Base-by-base conservation (phyloP, 257 asterid genomes). In the Primulina huaijiensis region DNA sequence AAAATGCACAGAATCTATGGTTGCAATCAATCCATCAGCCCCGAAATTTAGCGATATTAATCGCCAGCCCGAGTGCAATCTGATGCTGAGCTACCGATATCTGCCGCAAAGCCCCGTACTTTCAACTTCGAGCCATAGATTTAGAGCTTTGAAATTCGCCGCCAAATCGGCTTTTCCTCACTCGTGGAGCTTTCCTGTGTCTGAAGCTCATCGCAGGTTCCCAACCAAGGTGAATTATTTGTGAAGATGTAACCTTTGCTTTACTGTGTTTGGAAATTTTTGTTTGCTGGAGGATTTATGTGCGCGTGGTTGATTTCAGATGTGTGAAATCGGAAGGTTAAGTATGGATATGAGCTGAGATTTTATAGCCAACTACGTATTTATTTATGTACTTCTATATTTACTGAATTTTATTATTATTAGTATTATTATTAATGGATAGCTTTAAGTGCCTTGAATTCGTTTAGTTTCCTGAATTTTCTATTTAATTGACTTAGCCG, bases 41-140 rank as follows among this genome's bases (percentile, higher is more conserved):
- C 79, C 58, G 72, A 78, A 77, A 63, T 60, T 75, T 77, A 76
- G 84, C 87, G 87, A 72, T 73, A 67, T 71, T 65, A 56, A 19
- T 71, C 78, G 31, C 27, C 78, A 34, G 31, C 60, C 59, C 21
- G 53, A 75, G 46, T 56, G 14, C 71, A 79, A 72, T 82, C 88
- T 87, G 86, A 86, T 89, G 97, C 87, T 89, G 70, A 78, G 83
- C 83, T 79, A 88, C 69, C 86, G 74, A 73, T 79, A 88, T 65
- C 73, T 75, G 67, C 89, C 86, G 16, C 86, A 7, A 72, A 83
- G 82, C 73, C 89, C 88, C 65, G 73, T 55, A 40, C 82, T 76
- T 67, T 67, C 82, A 8, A 35, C 70, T 66, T 78, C 85, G n/a
- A 56, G 67, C 61, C 81, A 76, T 60, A 66, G 76, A 70, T 73